Base-by-base conservation (phyloP, 1,284 basidiomycete species). In the Ustilago hordei region DNA sequence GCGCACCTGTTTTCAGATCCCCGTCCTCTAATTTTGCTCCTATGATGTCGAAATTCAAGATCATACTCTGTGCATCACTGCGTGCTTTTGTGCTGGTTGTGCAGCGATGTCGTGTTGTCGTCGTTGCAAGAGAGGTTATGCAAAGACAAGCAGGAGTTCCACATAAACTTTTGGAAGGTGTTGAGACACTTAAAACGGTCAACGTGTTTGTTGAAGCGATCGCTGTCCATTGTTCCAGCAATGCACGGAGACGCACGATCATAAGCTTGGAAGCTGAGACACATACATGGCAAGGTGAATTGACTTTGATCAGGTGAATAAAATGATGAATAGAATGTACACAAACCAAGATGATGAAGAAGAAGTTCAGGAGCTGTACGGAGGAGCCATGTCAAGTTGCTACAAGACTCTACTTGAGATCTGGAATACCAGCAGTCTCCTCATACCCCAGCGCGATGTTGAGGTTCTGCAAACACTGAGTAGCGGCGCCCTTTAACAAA, bases 391-490 rank as follows among this genome's bases (percentile, higher is more conserved):
- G 50, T 28, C 23, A 28, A 28, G 23, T 11, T 47, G 31, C 13
- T 19, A 8, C 19, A 52, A 39, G n/a, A 34, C 13, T 19, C 43
- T 62, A 77, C 55, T 66, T 73, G 58, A 78, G 32, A 6, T 69
- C 38, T 0, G 75, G 91, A 69, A 98, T 95, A 6, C 95, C 95
- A 1, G 91, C 91, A 76, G 91, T 92, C 86, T 98, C 96, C 72
- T 96, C 94, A 81, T 93, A 94, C 13, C 96, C 96, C 36, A 99
- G 89, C 2, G 95, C 92, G 56, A 98, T 89, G 88, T 99, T 99
- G 84, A 99, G 87, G 87, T 99, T 99, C 93, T 98, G 95, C 69
- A 99, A 85, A 87, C 95, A 98, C 87, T 99, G 97, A 19, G 96
- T 99, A 8, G 96, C 96, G 55, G 96, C 97, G 11, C 96, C 96